These are phyloP conservation scores for Fraxinus greggii DNA, from an alignment of 305 asterid species.

Conservation along the genomic window DNA sequence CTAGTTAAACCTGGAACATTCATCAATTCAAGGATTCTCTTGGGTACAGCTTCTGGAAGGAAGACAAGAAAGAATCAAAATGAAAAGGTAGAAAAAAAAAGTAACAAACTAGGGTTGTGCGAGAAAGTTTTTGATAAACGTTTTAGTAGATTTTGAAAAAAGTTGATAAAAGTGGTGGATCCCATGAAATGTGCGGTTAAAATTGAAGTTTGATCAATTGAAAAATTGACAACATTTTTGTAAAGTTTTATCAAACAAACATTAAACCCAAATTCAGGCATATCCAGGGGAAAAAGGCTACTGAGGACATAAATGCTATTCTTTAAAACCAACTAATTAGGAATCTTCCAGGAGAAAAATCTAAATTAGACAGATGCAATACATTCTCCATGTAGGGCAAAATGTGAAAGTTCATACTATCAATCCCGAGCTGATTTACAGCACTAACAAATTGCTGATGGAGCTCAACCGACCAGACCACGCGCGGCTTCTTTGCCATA, in stretches of 20 bases:
- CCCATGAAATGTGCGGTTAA: not conserved
- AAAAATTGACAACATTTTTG: not conserved
- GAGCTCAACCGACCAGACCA: constrained; percentile 91
- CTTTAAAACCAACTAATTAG: not conserved
- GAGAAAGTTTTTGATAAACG: not conserved
- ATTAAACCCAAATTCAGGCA: not conserved
- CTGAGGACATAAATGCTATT: not conserved
- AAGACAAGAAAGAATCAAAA: constrained; percentile 12
- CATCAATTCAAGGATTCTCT: constrained; percentile 83
- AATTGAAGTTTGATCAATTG: not conserved
- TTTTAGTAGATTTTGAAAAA: not conserved
- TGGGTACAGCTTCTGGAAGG: constrained; percentile 81
- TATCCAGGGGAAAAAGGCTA: not conserved
- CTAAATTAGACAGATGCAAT: constrained; percentile 7
- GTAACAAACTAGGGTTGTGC: not conserved
- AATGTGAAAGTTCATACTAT: constrained; percentile 51
- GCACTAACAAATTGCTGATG: constrained; percentile 85
- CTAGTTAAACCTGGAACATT: constrained; percentile 82
- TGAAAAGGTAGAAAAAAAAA: constrained; percentile 10
- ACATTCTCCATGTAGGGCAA: not conserved
- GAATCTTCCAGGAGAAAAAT: not conserved
- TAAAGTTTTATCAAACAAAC: not conserved
- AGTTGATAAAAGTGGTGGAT: not conserved
- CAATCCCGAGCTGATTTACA: constrained; percentile 82
- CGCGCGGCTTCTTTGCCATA: constrained; percentile 75